phyloP scores from a whole-genome alignment of 2,329 filamentous ascomycete genomes.

The Ophiostoma sp. region DNA sequence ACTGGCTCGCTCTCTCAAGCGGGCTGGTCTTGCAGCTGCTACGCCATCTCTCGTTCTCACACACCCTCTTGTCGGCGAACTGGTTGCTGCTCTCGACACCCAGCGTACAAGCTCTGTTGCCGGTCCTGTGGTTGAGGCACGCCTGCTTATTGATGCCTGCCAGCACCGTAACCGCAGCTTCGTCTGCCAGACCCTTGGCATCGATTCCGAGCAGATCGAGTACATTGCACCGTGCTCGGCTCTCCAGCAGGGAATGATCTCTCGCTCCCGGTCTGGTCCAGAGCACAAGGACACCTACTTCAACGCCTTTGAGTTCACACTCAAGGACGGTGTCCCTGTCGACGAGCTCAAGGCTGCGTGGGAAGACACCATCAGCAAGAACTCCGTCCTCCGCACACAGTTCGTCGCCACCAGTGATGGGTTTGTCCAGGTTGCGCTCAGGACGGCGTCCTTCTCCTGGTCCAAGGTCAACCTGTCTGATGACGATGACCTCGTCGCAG shows the following conservation, averaged over 20 bases:
- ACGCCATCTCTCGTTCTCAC: slow-evolving; percentile 64
- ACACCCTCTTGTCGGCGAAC: slow-evolving; percentile 47
- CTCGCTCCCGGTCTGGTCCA: slow-evolving; percentile 52
- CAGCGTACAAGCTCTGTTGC: slow-evolving; percentile 16
- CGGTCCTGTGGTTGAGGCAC: slow-evolving; percentile 41
- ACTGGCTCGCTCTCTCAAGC: slow-evolving; percentile 59
- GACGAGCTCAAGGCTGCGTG: slow-evolving; percentile 53
- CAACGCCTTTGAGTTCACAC: slow-evolving; percentile 61
- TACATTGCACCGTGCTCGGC: slow-evolving; percentile 76
- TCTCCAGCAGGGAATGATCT: slow-evolving; percentile 80
- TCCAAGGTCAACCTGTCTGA: slow-evolving; percentile 31
- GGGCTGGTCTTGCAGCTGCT: slow-evolving; percentile 58
- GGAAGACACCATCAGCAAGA: slow-evolving; percentile 43
- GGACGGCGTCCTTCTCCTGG: slow-evolving; percentile 41
- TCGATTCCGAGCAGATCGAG: slow-evolving; percentile 55
- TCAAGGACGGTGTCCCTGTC: slow-evolving; percentile 44
- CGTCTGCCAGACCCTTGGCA: slow-evolving; percentile 48
- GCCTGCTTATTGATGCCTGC: slow-evolving; percentile 58
- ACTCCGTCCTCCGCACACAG: slow-evolving; percentile 64
- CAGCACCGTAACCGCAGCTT: slow-evolving; percentile 53
- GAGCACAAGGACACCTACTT: slow-evolving; percentile 60
- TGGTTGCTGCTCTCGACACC: slow-evolving; percentile 38
- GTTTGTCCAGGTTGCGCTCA: slow-evolving; percentile 65
- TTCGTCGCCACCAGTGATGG: slow-evolving; percentile 72
- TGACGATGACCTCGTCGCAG: slow-evolving; percentile 32